These are phyloP conservation scores for Penicillium fimorum DNA, from an alignment of 495 filamentous ascomycete genomes.

Conservation along the genomic window DNA sequence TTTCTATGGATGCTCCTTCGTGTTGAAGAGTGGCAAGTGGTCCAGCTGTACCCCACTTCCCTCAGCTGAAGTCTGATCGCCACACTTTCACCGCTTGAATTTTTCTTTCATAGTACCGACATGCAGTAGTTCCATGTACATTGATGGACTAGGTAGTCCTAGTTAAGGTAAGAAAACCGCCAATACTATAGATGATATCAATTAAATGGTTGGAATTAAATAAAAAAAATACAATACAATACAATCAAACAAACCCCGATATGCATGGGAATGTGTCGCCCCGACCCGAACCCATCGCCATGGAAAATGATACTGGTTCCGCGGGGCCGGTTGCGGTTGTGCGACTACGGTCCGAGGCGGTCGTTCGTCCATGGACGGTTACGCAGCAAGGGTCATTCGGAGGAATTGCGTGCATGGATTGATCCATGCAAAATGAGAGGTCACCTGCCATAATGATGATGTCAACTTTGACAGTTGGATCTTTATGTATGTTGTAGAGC, in stretches of 20 bases:
- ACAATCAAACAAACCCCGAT: not conserved
- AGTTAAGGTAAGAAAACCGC: not conserved
- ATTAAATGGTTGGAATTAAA: not conserved
- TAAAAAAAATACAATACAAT: constrained; percentile 7
- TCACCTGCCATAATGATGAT: constrained; percentile 14
- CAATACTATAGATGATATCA: not conserved
- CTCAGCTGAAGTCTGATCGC: constrained; percentile 38
- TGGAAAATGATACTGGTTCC: constrained; percentile 31
- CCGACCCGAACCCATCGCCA: constrained; percentile 35
- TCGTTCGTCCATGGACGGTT: constrained; percentile 14
- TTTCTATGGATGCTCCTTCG: constrained; percentile 3
- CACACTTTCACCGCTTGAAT: constrained; percentile 30
- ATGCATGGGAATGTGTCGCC: constrained; percentile 19
- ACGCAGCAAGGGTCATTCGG: constrained; percentile 20
- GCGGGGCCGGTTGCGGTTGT: constrained; percentile 38
- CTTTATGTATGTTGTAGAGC: not conserved
- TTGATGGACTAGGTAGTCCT: constrained; percentile 11
- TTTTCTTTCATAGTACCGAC: constrained; percentile 15
- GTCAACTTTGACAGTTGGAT: constrained; percentile 5
- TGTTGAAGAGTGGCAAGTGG: constrained; percentile 25
- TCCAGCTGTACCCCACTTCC: constrained; percentile 25
- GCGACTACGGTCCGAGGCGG: constrained; percentile 31
- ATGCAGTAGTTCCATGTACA: constrained; percentile 32
- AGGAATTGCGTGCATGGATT: constrained; percentile 21
- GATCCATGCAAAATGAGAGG: constrained; percentile 14